Percentiles rank a stretch among this genome's conserved stretches.
These are phyloP conservation scores for Quercus dentata DNA, from an alignment of 306 rosid genomes.

Conservation along the genomic window DNA sequence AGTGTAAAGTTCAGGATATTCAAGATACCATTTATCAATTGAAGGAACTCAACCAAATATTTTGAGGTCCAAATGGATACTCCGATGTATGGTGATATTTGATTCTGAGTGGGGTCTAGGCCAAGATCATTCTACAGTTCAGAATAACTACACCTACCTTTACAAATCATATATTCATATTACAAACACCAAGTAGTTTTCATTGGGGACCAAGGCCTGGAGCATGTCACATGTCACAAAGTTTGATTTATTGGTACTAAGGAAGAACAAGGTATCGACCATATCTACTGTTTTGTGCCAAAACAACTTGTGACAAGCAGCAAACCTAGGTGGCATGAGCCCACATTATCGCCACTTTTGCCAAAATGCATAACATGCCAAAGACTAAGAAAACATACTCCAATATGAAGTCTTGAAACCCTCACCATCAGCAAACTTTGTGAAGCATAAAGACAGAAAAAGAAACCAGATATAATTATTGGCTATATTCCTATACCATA, in stretches of 20 bases:
- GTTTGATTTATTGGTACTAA: slow-evolving; percentile 42
- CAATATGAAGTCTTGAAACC: slow-evolving; percentile 26
- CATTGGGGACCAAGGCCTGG: slow-evolving; percentile 42
- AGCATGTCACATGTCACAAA: slow-evolving; percentile 50
- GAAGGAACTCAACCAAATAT: background rate
- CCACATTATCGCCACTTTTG: slow-evolving; percentile 44
- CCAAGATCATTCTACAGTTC: slow-evolving; percentile 1
- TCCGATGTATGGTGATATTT: background rate
- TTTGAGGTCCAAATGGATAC: background rate
- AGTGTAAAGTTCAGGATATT: background rate
- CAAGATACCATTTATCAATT: background rate
- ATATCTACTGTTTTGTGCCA: slow-evolving; percentile 34
- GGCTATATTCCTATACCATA: slow-evolving; percentile 14
- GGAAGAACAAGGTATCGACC: slow-evolving; percentile 36
- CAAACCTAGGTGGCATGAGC: slow-evolving; percentile 58
- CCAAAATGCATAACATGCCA: slow-evolving; percentile 46
- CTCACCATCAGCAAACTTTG: slow-evolving; percentile 40
- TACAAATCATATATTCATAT: slow-evolving; percentile 17
- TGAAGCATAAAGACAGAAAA: slow-evolving; percentile 39
- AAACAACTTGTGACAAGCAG: slow-evolving; percentile 39
- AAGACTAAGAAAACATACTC: slow-evolving; percentile 35
- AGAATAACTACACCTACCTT: slow-evolving; percentile 19
- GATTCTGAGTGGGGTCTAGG: slow-evolving; percentile 9
- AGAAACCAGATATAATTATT: slow-evolving; percentile 26
- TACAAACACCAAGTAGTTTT: slow-evolving; percentile 37